A percentile compares a stretch with the other conserved stretches of the same genome.
phyloP scores from a whole-genome alignment of 495 filamentous ascomycete species.

The Emericellopsis terricola region DNA sequence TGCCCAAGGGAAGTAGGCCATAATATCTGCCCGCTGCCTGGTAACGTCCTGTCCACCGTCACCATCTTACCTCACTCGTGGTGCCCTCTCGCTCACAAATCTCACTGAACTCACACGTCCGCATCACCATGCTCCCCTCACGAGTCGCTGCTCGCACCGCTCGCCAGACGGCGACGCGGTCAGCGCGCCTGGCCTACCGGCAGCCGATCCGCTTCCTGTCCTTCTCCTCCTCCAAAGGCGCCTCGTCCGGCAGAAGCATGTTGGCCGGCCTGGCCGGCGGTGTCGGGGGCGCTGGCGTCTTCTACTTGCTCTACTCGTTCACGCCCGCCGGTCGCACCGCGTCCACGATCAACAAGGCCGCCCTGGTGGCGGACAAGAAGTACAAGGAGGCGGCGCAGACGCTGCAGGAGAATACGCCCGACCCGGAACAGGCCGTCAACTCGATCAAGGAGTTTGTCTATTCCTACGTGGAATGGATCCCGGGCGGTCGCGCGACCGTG shows the following conservation, averaged over 20 bases:
- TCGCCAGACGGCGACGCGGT: too few species aligned
- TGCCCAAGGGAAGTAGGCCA: too few species aligned
- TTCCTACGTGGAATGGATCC: constrained; percentile 46
- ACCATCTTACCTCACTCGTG: too few species aligned
- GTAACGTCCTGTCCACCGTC: too few species aligned
- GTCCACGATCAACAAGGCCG: constrained; percentile 23
- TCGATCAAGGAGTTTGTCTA: constrained; percentile 38
- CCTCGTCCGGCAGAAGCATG: constrained; percentile 7
- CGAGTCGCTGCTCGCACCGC: too few species aligned
- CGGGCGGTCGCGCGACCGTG: constrained; percentile 41
- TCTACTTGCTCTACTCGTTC: constrained; percentile 37
- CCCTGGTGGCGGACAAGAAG: constrained; percentile 31
- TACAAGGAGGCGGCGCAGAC: constrained; percentile 29
- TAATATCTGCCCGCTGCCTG: too few species aligned
- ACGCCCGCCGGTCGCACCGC: constrained; percentile 33
- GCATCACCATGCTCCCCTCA: too few species aligned
- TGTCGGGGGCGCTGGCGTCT: constrained; percentile 11
- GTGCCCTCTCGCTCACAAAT: too few species aligned
- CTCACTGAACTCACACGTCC: too few species aligned
- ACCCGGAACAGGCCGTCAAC: constrained; percentile 36
- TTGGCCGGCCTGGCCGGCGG: constrained; percentile 32
- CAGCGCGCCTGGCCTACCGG: background rate
- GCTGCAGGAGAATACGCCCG: constrained; percentile 34
- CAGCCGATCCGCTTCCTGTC: constrained; percentile 1
- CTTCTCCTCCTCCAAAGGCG: background rate